Conservation (phyloP, 305 asterid genomes). For the Euphrasia arctica region DNA sequence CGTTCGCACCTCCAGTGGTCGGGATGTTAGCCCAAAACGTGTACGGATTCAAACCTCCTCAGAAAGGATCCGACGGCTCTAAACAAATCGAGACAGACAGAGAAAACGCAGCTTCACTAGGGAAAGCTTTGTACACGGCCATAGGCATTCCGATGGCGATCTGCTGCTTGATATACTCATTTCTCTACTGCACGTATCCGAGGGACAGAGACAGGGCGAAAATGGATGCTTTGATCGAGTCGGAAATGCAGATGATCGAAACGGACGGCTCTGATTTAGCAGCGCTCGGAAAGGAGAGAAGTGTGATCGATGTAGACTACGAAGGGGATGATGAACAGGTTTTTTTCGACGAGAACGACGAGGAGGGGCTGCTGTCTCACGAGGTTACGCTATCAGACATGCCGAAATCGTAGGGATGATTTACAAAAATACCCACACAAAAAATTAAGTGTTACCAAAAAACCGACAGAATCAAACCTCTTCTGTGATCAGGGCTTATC, state of each 20-base stretch:
- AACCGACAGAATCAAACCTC: no score
- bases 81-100: constrained; percentile 48
- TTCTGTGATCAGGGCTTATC: no score
- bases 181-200: constrained; percentile 71
- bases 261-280: constrained; percentile 24
- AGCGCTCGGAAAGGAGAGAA: constrained; percentile 30
- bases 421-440: no score
- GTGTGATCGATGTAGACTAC: constrained; percentile 35
- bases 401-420: no score
- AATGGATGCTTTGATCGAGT: constrained; percentile 53
- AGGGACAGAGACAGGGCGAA: constrained; percentile 71
- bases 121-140: constrained; percentile 74
- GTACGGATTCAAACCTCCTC: constrained; percentile 57
- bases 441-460: no score
- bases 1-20: constrained; percentile 74
- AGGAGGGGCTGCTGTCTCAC: constrained; percentile 41
- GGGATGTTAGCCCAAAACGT: constrained; percentile 60
- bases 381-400: constrained; percentile 4
- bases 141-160: constrained; percentile 66
- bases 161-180: constrained; percentile 57
- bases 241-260: constrained; percentile 41
- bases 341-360: constrained; percentile 43
- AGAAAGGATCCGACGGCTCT: constrained; percentile 38
- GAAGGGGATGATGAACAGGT: constrained; percentile 29
- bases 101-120: constrained; percentile 70